phyloP scores from a whole-genome alignment of 1,284 basidiomycete species.

The Moesziomyces antarcticus region DNA sequence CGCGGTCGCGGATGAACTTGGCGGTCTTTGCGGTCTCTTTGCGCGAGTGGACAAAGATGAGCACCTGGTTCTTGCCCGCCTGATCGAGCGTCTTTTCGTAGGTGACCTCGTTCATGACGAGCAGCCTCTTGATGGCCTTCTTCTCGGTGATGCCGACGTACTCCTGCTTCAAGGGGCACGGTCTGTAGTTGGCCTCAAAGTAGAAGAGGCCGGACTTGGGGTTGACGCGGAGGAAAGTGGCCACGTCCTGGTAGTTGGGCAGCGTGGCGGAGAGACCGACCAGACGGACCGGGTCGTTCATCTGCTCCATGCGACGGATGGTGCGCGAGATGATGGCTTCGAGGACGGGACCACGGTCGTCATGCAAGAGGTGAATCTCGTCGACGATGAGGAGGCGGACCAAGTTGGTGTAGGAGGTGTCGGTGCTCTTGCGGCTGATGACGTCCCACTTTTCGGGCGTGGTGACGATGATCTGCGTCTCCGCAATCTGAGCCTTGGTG shows the following conservation, averaged over 20 bases:
- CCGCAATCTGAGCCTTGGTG: constrained; percentile 96
- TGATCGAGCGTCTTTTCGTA: constrained; percentile 82
- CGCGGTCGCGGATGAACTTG: constrained; percentile 91
- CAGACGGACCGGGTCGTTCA: constrained; percentile 84
- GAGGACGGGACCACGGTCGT: constrained; percentile 96
- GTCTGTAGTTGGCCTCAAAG: constrained; percentile 90
- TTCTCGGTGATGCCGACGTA: constrained; percentile 99
- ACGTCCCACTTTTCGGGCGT: constrained; percentile 98
- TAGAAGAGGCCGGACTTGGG: constrained; percentile 92
- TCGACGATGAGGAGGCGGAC: constrained; percentile 97
- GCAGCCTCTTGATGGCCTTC: constrained; percentile 98
- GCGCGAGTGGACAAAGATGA: constrained; percentile 97
- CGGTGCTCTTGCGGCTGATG: constrained; percentile 96
- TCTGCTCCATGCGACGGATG: constrained; percentile 88
- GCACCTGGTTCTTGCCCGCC: constrained; percentile 67
- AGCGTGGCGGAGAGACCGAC: constrained; percentile 96
- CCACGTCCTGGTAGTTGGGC: constrained; percentile 99
- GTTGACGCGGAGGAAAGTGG: constrained; percentile 95
- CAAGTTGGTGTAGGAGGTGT: constrained; percentile 96
- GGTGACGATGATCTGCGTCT: constrained; percentile 98
- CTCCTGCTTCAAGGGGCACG: constrained; percentile 94
- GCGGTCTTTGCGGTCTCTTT: constrained; percentile 99
- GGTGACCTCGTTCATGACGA: constrained; percentile 98
- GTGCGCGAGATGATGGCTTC: constrained; percentile 92
- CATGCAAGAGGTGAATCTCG: constrained; percentile 96